Base-by-base conservation (phyloP, 2,329 filamentous ascomycete species). In the Sclerotinia spermophila region DNA sequence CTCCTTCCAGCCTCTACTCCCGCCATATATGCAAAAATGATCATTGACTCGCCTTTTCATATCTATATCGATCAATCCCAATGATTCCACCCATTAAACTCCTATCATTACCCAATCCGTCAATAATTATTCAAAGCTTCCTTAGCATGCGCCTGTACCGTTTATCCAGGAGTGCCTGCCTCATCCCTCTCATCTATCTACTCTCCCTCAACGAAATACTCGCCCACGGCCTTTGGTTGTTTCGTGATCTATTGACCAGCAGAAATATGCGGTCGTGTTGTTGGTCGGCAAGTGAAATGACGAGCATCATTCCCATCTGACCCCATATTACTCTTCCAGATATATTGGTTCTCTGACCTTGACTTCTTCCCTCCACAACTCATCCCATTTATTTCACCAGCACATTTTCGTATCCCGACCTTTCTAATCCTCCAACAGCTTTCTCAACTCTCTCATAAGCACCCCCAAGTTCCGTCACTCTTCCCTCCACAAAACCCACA, bases 401-500 rank as follows among this genome's bases (percentile, higher is more conserved):
- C 17, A 66, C 11, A 38, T 40, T 66, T 40, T 66, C 62, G 27
- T 66, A 55, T 38, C 62, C 58, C 30, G 58, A 51, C 27, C 44
- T 62, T 59, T 69, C 67, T 33, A 69, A 21, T 17, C 44, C 56
- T 11, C 30, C 56, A 21, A 69, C 67, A 45, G 44, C 67, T 35
- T 62, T 69, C 44, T 69, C 67, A 33, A 69, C 67, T 11, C 56
- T 64, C 8, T 7, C 30, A 55, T 69, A 69, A 33, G 67, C 67
- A 42, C 56, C 67, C 1, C 67, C 56, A 3, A 69, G 58, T 53
- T 69, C 67, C 24, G 35, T 51, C 19, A 69, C 67, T 40, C 67
- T 62, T n/a, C 67, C 67, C 35, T 69, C 67, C 19, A 69, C 67
- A 27, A 69, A 69, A 2, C 67, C 67, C 17, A 69, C 67, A 53